phyloP scores from a whole-genome alignment of 768 basidiomycete species.

The Pisolithus albus region DNA sequence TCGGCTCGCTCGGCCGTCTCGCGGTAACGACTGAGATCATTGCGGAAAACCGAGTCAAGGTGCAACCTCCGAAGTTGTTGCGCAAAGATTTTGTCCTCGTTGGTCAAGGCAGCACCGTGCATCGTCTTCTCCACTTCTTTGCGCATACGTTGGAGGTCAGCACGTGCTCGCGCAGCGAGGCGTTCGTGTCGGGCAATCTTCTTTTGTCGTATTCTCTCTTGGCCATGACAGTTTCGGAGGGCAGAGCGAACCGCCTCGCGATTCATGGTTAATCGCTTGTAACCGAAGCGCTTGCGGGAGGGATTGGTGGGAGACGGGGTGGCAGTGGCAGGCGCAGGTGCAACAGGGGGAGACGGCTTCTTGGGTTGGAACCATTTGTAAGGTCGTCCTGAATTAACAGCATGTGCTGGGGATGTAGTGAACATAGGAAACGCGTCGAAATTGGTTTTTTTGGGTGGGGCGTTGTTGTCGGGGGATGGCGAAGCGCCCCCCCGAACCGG shows the following conservation, averaged over 20 bases:
- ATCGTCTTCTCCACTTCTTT: slow-evolving; percentile 15
- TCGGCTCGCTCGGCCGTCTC: slow-evolving; percentile 19
- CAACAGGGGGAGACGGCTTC: not conserved
- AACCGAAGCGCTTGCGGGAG: slow-evolving; percentile 10
- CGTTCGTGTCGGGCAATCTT: not conserved
- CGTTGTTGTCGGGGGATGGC: slow-evolving; percentile 2
- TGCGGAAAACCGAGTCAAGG: slow-evolving; percentile 5
- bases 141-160: slow-evolving; percentile 2
- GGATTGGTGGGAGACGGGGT: not conserved
- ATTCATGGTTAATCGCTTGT: slow-evolving; percentile 14
- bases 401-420: not conserved
- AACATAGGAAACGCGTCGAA: not conserved
- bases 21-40: slow-evolving; percentile 18
- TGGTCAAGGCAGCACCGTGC: slow-evolving; percentile 8
- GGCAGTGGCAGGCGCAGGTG: not conserved
- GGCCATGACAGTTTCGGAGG: slow-evolving; percentile 1
- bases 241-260: not conserved
- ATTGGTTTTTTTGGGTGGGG: slow-evolving; percentile 6
- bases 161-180: slow-evolving; percentile 1
- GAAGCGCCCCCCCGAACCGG: slow-evolving; percentile 5
- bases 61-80: slow-evolving; percentile 15
- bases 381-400: too few relatives aligned
- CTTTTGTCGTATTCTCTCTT: slow-evolving; percentile 1
- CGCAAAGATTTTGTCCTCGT: slow-evolving; percentile 21
- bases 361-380: not conserved